Evolutionary conservation across 257 asterid genomes (phyloP).

Genomic region (Cordia subcordata): DNA sequence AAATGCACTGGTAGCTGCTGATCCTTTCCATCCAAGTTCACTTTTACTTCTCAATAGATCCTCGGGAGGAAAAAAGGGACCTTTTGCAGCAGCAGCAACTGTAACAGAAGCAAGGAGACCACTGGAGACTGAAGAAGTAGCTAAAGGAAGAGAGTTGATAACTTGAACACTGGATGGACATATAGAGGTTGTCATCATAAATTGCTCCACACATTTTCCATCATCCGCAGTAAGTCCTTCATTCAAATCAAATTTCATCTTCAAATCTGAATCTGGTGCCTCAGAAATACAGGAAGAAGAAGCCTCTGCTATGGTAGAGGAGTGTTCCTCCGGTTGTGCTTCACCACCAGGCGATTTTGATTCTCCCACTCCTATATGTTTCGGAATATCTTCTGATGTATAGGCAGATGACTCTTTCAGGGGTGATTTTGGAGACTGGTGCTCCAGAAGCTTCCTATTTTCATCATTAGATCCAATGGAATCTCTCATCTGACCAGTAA

Average conservation of each 20-base stretch:
- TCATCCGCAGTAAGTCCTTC: slow-evolving; percentile 70
- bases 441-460: slow-evolving; percentile 19
- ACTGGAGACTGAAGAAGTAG: neutral
- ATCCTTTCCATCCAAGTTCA: slow-evolving; percentile 92
- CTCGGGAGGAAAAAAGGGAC: slow-evolving; percentile 82
- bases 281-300: slow-evolving; percentile 24
- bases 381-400: slow-evolving; percentile 18
- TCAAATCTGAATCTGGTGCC: slow-evolving; percentile 31
- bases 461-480: slow-evolving; percentile 23
- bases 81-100: slow-evolving; percentile 81
- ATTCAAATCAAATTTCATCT: slow-evolving; percentile 67
- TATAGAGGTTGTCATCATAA: slow-evolving; percentile 19
- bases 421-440: slow-evolving; percentile 16
- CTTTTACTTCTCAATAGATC: slow-evolving; percentile 72
- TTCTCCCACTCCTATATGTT: slow-evolving; percentile 22
- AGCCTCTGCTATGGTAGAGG: slow-evolving; percentile 14
- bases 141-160: slow-evolving; percentile 20
- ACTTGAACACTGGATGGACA: slow-evolving; percentile 25
- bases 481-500: slow-evolving; percentile 22
- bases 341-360: slow-evolving; percentile 12
- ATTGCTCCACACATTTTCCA: slow-evolving; percentile 58
- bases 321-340: slow-evolving; percentile 20
- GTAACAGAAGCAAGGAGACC: slow-evolving; percentile 38
- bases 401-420: slow-evolving; percentile 20
- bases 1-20: slow-evolving; percentile 98